Evolutionary conservation across 345 rosid genomes (phyloP).

Genomic region (Arabis hirsuta): DNA sequence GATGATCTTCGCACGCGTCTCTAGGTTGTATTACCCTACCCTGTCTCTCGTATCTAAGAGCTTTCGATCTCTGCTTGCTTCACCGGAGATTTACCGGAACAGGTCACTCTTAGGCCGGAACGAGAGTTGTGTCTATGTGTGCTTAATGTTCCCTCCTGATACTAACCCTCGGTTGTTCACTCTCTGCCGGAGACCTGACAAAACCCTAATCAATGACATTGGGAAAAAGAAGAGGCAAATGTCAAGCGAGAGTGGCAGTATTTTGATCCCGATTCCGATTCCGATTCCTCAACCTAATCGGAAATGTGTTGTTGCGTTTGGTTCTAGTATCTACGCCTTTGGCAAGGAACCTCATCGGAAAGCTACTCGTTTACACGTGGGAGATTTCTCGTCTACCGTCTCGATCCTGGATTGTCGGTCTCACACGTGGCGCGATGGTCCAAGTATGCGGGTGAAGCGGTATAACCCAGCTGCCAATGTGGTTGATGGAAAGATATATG

Average conservation of each 20-base stretch:
- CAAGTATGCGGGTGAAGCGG: conserved; percentile 59
- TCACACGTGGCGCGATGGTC: conserved; percentile 57
- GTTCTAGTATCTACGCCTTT: conserved; percentile 43
- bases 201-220: no score
- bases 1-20: conserved; percentile 39
- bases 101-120: conserved; percentile 45
- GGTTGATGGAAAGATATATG: conserved; percentile 57
- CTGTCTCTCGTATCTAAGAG: conserved; percentile 66
- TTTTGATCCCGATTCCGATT: conserved; percentile 43
- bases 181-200: conserved; percentile 35
- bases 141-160: conserved; percentile 53
- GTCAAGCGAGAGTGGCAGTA: no score
- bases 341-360: no score
- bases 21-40: conserved; percentile 56
- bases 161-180: conserved; percentile 50
- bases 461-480: conserved; percentile 57
- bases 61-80: conserved; percentile 55
- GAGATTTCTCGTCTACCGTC: conserved; percentile 55
- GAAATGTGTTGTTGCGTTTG: conserved; percentile 9
- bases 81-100: conserved; percentile 57
- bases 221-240: no score
- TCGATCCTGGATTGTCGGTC: conserved; percentile 69
- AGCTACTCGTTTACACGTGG: conserved; percentile 2
- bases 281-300: no score
- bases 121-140: conserved; percentile 60